Evolutionary conservation across 192 early-diverging fungal species (phyloP).

Genomic region (Coemansia furcata): DNA sequence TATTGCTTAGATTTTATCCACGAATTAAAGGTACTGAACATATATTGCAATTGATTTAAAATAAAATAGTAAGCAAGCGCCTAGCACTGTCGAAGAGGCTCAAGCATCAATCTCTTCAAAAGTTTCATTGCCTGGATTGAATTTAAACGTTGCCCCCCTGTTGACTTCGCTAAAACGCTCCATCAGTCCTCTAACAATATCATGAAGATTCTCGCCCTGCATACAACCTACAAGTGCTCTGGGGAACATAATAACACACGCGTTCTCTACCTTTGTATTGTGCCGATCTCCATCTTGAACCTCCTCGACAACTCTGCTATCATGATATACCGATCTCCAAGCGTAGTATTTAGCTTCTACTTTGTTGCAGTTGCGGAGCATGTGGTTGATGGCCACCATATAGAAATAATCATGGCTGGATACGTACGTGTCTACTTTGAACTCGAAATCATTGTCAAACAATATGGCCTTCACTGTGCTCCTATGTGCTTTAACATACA

Average conservation of each 20-base stretch:
- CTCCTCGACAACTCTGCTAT: background rate
- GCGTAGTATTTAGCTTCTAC: background rate
- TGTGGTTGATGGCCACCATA: background rate
- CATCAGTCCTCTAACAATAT: background rate
- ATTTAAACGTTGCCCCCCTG: background rate
- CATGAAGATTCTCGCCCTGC: background rate
- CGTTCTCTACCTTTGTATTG: background rate
- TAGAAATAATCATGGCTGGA: background rate
- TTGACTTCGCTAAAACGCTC: background rate
- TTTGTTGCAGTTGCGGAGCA: background rate
- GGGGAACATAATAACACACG: background rate
- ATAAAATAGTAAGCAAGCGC: background rate
- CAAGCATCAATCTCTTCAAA: background rate
- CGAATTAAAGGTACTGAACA: background rate
- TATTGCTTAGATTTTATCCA: background rate
- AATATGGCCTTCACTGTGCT: background rate
- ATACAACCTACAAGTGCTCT: background rate
- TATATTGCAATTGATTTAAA: background rate
- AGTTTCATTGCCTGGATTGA: background rate
- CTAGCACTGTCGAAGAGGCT: background rate
- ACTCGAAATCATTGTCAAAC: background rate
- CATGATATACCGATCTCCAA: background rate
- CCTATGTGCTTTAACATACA: background rate
- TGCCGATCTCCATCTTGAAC: background rate
- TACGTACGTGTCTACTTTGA: background rate